These are phyloP conservation scores for Penicillium mononematosum DNA, from an alignment of 495 filamentous ascomycete genomes.

Conservation along the genomic window DNA sequence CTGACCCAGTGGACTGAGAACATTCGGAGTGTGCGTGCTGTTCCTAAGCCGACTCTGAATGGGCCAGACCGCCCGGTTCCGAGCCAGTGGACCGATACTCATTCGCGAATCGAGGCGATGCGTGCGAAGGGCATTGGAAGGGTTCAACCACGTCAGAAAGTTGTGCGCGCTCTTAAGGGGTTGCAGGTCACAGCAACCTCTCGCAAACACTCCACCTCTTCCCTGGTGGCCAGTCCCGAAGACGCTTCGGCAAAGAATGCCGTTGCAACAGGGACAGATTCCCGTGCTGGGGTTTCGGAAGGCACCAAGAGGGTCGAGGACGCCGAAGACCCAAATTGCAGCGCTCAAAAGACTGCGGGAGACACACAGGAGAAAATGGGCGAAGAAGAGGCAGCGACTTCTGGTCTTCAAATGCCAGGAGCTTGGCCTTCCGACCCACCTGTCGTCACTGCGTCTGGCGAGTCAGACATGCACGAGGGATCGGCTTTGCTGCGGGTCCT, in stretches of 20 bases:
- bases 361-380: not conserved
- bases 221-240: not conserved
- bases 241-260: constrained; percentile 1
- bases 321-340: not conserved
- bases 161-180: not conserved
- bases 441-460: constrained; percentile 1
- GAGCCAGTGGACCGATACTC: not conserved
- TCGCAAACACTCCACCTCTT: not conserved
- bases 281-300: constrained; percentile 9
- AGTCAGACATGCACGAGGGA: constrained; percentile 1
- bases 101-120: not conserved
- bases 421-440: not conserved
- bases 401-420: constrained; percentile 1
- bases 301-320: not conserved
- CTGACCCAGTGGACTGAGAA: not conserved
- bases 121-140: not conserved
- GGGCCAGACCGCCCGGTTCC: too few species aligned
- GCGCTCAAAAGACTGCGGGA: not conserved
- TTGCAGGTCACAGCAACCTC: constrained; percentile 4
- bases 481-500: not conserved
- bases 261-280: constrained; percentile 4
- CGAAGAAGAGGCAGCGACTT: not conserved
- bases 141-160: not conserved
- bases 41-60: not conserved
- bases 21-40: not conserved